A percentile compares a stretch with the other conserved stretches of the same genome.
Conservation (phyloP, 345 rosid species). For the Microthlaspi erraticum region DNA sequence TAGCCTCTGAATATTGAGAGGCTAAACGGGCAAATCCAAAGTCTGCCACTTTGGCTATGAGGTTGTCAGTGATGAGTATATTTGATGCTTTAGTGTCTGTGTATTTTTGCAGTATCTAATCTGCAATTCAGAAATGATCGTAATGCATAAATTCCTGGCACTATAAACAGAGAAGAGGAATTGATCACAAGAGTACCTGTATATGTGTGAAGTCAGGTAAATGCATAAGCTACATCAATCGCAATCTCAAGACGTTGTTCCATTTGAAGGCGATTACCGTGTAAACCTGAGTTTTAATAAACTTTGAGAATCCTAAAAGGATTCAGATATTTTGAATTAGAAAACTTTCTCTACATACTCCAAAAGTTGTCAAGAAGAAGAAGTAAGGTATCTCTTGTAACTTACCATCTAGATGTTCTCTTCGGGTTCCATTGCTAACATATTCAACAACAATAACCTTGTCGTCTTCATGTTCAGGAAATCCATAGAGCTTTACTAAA, state of each 20-base stretch:
- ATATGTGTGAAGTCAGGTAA: no score
- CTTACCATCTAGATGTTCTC: conserved; percentile 94
- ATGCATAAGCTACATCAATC: conserved; percentile 94
- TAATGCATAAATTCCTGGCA: no score
- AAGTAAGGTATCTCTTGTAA: conserved; percentile 32
- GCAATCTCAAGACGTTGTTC: conserved; percentile 87
- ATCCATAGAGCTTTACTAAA: conserved; percentile 81
- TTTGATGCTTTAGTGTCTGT: conserved; percentile 88
- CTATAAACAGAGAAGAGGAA: no score
- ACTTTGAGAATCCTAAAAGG: background rate
- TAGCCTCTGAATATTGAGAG: conserved; percentile 56
- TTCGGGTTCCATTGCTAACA: conserved; percentile 73
- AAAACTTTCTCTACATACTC: background rate
- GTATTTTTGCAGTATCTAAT: conserved; percentile 84
- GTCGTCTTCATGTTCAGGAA: conserved; percentile 72
- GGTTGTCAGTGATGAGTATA: conserved; percentile 71
- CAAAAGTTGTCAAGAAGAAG: conserved; percentile 5
- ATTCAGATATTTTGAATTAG: background rate
- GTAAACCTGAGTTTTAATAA: conserved; percentile 51
- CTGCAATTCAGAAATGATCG: conserved; percentile 46
- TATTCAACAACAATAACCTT: conserved; percentile 76
- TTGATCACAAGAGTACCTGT: no score
- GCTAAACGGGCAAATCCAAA: conserved; percentile 89
- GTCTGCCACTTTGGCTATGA: conserved; percentile 90
- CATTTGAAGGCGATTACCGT: conserved; percentile 71